phyloP scores from a whole-genome alignment of 257 asterid genomes.

The Salvia hispanica region DNA sequence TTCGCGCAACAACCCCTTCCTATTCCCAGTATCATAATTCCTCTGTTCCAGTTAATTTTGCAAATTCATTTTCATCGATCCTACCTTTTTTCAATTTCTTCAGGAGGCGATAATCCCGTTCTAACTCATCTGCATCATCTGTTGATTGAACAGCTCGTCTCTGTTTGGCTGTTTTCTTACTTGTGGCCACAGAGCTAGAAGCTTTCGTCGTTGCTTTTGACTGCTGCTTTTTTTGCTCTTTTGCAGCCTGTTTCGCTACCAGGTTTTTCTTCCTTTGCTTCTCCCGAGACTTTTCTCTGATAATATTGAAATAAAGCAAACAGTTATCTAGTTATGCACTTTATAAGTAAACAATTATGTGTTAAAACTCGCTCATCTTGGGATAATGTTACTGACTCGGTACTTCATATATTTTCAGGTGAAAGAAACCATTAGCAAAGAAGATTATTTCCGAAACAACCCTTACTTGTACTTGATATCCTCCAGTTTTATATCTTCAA shows the following conservation, averaged over 20 bases:
- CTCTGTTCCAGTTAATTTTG: slow-evolving; percentile 82
- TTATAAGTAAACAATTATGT: not conserved
- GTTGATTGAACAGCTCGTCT: slow-evolving; percentile 78
- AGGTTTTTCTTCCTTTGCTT: slow-evolving; percentile 87
- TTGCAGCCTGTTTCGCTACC: slow-evolving; percentile 56
- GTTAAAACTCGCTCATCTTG: no score
- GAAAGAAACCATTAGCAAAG: slow-evolving; percentile 6
- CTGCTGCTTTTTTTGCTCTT: slow-evolving; percentile 50
- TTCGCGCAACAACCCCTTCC: not conserved
- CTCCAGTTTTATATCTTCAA: slow-evolving; percentile 64
- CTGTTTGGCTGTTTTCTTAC: slow-evolving; percentile 86
- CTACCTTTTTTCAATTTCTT: slow-evolving; percentile 77
- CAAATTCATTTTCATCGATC: slow-evolving; percentile 67
- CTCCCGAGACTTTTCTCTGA: slow-evolving; percentile 86
- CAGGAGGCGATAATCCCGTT: slow-evolving; percentile 69
- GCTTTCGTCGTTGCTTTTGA: slow-evolving; percentile 43
- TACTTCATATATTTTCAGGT: not conserved
- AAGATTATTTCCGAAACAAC: slow-evolving; percentile 5
- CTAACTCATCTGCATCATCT: slow-evolving; percentile 84
- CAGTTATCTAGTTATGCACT: not conserved
- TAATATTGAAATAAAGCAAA: slow-evolving; percentile 14
- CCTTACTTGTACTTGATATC: slow-evolving; percentile 85
- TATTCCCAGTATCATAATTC: slow-evolving; percentile 42
- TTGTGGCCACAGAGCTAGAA: slow-evolving; percentile 36
- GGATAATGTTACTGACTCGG: no score